A percentile compares a stretch with the other conserved stretches of the same genome.
Conservation (phyloP, 192 early-diverging fungal genomes). For the Linnemannia hyalina region DNA sequence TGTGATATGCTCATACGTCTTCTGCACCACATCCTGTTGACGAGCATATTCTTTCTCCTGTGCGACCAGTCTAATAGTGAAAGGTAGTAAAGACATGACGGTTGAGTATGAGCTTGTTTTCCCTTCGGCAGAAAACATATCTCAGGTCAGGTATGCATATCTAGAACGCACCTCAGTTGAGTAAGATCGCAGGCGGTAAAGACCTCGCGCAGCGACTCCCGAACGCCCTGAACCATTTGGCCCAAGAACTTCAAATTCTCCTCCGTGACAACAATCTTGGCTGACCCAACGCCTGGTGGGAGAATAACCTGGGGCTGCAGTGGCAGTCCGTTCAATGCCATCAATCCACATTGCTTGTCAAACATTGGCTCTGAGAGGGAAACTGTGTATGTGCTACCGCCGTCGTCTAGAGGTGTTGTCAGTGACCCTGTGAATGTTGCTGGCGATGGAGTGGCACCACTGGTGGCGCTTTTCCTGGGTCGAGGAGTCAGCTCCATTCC, state of each 20-base stretch:
- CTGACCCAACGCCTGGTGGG: constrained; percentile 56
- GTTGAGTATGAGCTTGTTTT: neutral
- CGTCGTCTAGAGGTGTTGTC: neutral
- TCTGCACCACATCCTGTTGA: constrained; percentile 59
- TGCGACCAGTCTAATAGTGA: constrained; percentile 36
- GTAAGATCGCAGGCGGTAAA: constrained; percentile 41
- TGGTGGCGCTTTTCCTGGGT: constrained; percentile 18
- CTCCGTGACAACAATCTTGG: constrained; percentile 60
- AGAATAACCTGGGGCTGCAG: constrained; percentile 58
- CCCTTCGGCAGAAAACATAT: neutral
- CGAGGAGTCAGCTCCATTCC: constrained; percentile 62
- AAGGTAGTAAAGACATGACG: neutral
- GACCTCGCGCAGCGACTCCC: constrained; percentile 52
- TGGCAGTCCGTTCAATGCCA: constrained; percentile 48
- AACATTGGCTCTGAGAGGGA: constrained; percentile 57
- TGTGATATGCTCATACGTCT: constrained; percentile 59
- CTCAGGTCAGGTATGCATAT: neutral
- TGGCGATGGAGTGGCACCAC: neutral
- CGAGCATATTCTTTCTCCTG: constrained; percentile 58
- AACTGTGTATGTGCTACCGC: constrained; percentile 23
- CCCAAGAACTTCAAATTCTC: constrained; percentile 60
- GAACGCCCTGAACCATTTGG: constrained; percentile 48
- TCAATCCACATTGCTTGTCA: constrained; percentile 46
- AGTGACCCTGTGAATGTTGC: neutral
- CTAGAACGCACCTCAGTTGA: constrained; percentile 33